Evolutionary conservation across 371 early-diverging fungal genomes (phyloP).

Genomic region (Basidiobolus meristosporus): DNA sequence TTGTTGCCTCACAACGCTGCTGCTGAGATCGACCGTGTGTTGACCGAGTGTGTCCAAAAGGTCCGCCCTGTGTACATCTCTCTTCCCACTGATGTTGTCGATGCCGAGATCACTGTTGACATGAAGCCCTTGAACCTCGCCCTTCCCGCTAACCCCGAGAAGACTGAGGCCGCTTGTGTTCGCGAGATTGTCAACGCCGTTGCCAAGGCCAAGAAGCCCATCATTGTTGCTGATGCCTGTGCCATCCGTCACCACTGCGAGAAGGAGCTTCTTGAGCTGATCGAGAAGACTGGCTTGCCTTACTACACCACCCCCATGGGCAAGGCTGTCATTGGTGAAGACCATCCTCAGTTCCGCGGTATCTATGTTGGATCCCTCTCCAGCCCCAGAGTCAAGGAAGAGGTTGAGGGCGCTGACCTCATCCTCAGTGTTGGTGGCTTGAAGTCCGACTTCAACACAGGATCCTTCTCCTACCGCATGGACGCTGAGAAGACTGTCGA

Average conservation of each 20-base stretch:
- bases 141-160: constrained; percentile 7
- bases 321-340: constrained; percentile 17
- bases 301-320: constrained; percentile 20
- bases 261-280: constrained; percentile 10
- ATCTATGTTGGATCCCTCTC: constrained; percentile 16
- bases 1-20: constrained; percentile 18
- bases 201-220: constrained; percentile 11
- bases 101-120: constrained; percentile 7
- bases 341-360: constrained; percentile 12
- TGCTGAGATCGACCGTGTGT: constrained; percentile 18
- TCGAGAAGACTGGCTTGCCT: constrained; percentile 14
- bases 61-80: constrained; percentile 16
- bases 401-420: constrained; percentile 15
- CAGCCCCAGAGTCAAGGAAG: too few relatives aligned
- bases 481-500: constrained; percentile 3
- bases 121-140: constrained; percentile 5
- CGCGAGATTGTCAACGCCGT: constrained; percentile 9
- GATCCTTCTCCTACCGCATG: constrained; percentile 5
- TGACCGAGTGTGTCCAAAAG: constrained; percentile 4
- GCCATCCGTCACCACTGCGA: constrained; percentile 12
- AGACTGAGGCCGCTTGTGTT: constrained; percentile 8
- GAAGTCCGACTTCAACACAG: too few relatives aligned
- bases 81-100: constrained; percentile 19
- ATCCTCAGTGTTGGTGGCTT: constrained; percentile 20
- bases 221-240: too few relatives aligned